A percentile compares a stretch with the other conserved stretches of the same genome.
Evolutionary conservation across 169 alveolate genomes (phyloP).

Genomic region (Eimeria mitis): DNA sequence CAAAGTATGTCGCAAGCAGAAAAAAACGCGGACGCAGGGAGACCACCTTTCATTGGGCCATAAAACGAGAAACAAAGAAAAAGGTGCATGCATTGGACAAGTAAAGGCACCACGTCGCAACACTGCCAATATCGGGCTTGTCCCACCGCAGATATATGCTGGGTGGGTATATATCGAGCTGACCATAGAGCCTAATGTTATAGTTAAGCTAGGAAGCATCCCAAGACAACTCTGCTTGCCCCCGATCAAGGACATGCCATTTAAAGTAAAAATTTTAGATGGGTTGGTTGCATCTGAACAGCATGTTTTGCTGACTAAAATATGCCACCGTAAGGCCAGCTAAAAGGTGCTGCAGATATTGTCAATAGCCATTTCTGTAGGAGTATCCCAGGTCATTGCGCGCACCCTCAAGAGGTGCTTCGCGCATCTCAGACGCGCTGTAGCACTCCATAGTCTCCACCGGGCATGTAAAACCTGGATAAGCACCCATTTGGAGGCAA

Average conservation of each 20-base stretch:
- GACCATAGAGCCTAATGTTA: background rate
- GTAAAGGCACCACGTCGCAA: background rate
- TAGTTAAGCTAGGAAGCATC: background rate
- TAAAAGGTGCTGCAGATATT: constrained; percentile 15
- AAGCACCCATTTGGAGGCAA: background rate
- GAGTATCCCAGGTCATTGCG: constrained; percentile 46
- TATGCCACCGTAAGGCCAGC: background rate
- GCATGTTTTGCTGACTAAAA: background rate
- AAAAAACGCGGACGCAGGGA: background rate
- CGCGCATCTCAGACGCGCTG: constrained; percentile 17
- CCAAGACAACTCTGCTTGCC: background rate
- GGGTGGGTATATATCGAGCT: background rate
- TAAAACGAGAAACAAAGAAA: background rate
- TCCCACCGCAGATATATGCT: background rate
- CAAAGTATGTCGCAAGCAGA: background rate
- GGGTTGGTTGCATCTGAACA: background rate
- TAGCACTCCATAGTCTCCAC: constrained; percentile 44
- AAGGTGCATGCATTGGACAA: background rate
- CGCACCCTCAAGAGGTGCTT: constrained; percentile 62
- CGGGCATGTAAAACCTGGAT: constrained; percentile 35
- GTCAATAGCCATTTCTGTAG: constrained; percentile 29
- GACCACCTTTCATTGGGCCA: background rate
- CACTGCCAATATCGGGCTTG: background rate
- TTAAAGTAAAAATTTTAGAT: background rate
- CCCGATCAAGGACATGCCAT: background rate